These are phyloP conservation scores for Graphilbum fragrans DNA, from an alignment of 2,329 filamentous ascomycete species.

Conservation along the genomic window DNA sequence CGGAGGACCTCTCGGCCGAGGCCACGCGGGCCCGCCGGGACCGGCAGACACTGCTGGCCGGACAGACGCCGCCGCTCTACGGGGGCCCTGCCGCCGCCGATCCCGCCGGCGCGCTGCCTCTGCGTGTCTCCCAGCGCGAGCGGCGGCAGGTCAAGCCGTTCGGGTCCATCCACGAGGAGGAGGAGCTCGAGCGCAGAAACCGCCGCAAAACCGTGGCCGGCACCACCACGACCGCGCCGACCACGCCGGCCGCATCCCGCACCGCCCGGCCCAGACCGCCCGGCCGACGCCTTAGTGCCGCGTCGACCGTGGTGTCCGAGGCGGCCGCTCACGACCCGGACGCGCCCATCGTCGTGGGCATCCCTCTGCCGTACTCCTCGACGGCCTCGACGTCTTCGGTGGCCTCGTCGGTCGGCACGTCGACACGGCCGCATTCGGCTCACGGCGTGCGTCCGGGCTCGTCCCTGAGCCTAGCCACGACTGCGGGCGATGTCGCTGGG, in stretches of 20 bases:
- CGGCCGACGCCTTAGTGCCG: conserved; percentile 36
- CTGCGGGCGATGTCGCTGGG: conserved; percentile 17
- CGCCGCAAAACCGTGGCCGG: conserved; percentile 52
- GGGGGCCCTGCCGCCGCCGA: conserved; percentile 15
- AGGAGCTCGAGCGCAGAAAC: conserved; percentile 29
- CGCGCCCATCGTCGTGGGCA: neutral
- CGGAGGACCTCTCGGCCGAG: conserved; percentile 67
- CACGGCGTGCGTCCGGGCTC: conserved; percentile 28
- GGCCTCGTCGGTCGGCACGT: neutral
- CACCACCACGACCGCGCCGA: conserved; percentile 12
- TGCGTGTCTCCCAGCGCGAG: conserved; percentile 63
- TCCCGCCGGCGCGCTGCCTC: conserved; percentile 15
- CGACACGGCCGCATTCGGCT: conserved; percentile 22
- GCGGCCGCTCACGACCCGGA: conserved; percentile 7
- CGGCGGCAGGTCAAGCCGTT: conserved; percentile 48
- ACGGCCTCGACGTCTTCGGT: too few species aligned
- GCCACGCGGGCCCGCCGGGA: conserved; percentile 52
- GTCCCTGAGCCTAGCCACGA: conserved; percentile 26
- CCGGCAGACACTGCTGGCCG: conserved; percentile 40
- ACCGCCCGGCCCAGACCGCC: conserved; percentile 19
- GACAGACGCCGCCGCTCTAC: conserved; percentile 14
- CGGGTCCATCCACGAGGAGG: conserved; percentile 35
- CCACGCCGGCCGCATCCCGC: conserved; percentile 2
- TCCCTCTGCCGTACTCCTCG: neutral
- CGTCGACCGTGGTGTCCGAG: conserved; percentile 24